phyloP scores from a whole-genome alignment of 352 stramenopile genomes.

The Nothophytophthora sp. region DNA sequence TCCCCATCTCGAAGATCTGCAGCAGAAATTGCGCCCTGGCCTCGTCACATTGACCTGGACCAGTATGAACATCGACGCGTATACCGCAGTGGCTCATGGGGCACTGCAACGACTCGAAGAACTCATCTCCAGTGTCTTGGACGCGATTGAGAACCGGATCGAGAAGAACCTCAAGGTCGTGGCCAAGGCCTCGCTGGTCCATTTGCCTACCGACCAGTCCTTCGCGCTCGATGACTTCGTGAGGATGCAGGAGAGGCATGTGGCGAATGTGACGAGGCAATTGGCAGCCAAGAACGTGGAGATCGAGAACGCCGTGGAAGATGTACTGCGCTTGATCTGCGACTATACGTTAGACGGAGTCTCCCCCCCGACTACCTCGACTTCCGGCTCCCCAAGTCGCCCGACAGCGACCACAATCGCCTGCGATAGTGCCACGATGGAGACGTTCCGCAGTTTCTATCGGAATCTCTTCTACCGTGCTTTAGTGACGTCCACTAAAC shows the following conservation, averaged over 20 bases:
- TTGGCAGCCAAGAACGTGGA: constrained; percentile 83
- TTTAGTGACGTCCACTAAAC: constrained; percentile 78
- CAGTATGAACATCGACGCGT: constrained; percentile 89
- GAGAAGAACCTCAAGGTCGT: constrained; percentile 87
- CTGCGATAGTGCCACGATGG: constrained; percentile 40
- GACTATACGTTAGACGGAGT: constrained; percentile 66
- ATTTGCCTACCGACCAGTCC: constrained; percentile 77
- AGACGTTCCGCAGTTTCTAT: constrained; percentile 73
- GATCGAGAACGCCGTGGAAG: constrained; percentile 87
- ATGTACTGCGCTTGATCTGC: constrained; percentile 67
- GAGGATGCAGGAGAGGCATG: constrained; percentile 76
- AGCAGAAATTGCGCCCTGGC: constrained; percentile 74
- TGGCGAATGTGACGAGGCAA: constrained; percentile 55
- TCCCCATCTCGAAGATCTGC: constrained; percentile 75
- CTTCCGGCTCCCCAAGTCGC: not conserved
- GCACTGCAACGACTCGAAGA: constrained; percentile 77
- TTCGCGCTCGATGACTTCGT: constrained; percentile 91
- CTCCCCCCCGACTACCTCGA: constrained; percentile 1
- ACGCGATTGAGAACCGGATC: constrained; percentile 85
- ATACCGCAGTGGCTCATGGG: constrained; percentile 64
- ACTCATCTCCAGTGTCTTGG: constrained; percentile 80
- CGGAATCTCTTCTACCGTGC: constrained; percentile 83
- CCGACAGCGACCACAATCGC: constrained; percentile 6
- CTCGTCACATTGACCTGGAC: constrained; percentile 90
- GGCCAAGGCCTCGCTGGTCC: constrained; percentile 71